These are phyloP conservation scores for Calonectria pteridis DNA, from an alignment of 2,329 filamentous ascomycete species.

Conservation along the genomic window DNA sequence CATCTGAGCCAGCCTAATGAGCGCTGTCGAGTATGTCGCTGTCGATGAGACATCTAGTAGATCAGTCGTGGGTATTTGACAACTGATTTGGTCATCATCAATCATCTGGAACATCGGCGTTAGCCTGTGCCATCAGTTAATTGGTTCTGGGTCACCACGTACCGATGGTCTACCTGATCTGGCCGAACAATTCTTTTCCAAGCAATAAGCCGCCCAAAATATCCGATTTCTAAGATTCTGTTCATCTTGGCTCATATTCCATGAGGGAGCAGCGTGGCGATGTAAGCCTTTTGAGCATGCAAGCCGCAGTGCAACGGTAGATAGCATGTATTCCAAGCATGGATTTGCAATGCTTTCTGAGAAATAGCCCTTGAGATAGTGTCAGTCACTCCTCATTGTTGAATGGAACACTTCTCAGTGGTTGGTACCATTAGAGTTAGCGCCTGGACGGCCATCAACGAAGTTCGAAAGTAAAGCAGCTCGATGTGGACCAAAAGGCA, in stretches of 20 bases:
- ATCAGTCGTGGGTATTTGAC: background rate
- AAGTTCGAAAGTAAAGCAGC: slow-evolving; percentile 1
- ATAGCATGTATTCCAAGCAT: slow-evolving; percentile 10
- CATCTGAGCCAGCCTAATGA: slow-evolving; percentile 7
- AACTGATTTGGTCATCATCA: background rate
- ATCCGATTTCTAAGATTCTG: background rate
- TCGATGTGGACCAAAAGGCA: background rate
- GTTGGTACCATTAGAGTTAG: background rate
- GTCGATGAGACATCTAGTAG: background rate
- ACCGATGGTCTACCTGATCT: background rate
- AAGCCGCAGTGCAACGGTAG: background rate
- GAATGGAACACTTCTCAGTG: background rate
- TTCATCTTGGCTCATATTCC: slow-evolving; percentile 4
- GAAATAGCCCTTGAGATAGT: background rate
- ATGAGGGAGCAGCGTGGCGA: background rate
- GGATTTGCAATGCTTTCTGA: slow-evolving; percentile 12
- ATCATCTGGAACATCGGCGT: background rate
- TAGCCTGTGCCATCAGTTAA: background rate
- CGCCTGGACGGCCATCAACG: slow-evolving; percentile 4
- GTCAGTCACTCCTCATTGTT: background rate
- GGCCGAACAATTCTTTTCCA: background rate
- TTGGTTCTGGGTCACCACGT: background rate
- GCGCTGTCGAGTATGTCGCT: background rate
- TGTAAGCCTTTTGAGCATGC: slow-evolving; percentile 4
- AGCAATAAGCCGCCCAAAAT: slow-evolving; percentile 8